Percentiles rank a stretch among this genome's conserved stretches.
Evolutionary conservation across 352 stramenopile species (phyloP).

Genomic region (Phytophthora constricta): DNA sequence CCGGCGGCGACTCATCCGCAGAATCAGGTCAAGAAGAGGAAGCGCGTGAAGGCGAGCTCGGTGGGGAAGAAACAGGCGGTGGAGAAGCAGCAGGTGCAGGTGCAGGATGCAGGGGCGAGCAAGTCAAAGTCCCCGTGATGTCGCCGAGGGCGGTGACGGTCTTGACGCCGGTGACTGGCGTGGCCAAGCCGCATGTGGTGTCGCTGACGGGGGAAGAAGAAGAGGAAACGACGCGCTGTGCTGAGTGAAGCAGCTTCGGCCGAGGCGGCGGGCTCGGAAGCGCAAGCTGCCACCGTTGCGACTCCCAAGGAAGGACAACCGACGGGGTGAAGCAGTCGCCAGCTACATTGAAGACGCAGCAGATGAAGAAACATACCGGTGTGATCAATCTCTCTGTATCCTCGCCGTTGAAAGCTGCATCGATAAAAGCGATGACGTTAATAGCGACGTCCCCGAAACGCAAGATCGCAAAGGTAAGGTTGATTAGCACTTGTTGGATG

Average conservation of each 20-base stretch:
- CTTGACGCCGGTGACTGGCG: slow-evolving; percentile 2
- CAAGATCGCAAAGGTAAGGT: slow-evolving; percentile 15
- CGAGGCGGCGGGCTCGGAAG: not conserved
- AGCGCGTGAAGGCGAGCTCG: slow-evolving; percentile 27
- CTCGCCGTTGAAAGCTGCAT: not conserved
- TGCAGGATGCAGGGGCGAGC: no score
- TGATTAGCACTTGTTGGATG: no score
- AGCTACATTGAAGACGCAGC: slow-evolving; percentile 7
- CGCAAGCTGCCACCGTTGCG: not conserved
- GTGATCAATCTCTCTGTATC: slow-evolving; percentile 4
- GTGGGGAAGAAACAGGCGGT: slow-evolving; percentile 26
- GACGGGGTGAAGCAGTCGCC: slow-evolving; percentile 11
- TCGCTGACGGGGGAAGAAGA: slow-evolving; percentile 37
- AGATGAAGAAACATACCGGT: slow-evolving; percentile 18
- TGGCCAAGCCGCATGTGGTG: slow-evolving; percentile 29
- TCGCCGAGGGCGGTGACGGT: slow-evolving; percentile 10
- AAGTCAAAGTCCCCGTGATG: slow-evolving; percentile 13
- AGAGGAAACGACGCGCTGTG: slow-evolving; percentile 15
- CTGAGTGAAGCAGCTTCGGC: not conserved
- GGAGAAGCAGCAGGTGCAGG: slow-evolving; percentile 4
- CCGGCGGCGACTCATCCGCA: not conserved
- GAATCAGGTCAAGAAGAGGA: slow-evolving; percentile 37
- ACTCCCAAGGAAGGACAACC: not conserved
- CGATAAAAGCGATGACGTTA: slow-evolving; percentile 1
- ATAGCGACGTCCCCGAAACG: slow-evolving; percentile 15